A percentile compares a stretch with the other conserved stretches of the same genome.
Evolutionary conservation across 345 rosid species (phyloP).

Genomic region (Syzygium jambos): DNA sequence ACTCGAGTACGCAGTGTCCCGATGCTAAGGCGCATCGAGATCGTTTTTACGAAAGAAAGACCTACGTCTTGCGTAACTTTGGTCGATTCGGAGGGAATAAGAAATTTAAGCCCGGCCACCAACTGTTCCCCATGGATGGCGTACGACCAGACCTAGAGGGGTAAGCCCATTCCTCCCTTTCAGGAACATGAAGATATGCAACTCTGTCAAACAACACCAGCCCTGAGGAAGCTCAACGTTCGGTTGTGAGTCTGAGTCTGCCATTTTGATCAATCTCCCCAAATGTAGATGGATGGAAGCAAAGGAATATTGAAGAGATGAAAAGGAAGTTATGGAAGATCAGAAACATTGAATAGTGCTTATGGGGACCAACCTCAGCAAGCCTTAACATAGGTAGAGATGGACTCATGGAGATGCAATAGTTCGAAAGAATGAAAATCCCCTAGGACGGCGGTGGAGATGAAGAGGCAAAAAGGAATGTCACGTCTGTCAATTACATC

Average conservation of each 20-base stretch:
- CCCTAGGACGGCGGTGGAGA: background rate
- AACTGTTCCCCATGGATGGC: background rate
- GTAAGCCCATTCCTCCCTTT: background rate
- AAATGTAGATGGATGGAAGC: background rate
- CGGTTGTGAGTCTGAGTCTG: background rate
- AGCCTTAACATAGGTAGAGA: accelerated
- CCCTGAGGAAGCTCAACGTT: background rate
- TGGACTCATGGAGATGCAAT: background rate
- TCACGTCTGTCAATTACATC: accelerated
- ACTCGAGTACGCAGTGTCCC: background rate
- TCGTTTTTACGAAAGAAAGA: background rate
- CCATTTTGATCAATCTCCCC: background rate
- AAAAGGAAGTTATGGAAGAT: background rate
- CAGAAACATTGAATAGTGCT: accelerated
- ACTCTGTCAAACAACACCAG: background rate
- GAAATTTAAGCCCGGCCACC: background rate
- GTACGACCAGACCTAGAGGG: background rate
- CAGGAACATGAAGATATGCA: background rate
- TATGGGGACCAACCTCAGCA: background rate
- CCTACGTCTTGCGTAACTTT: background rate
- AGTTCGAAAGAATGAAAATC: background rate
- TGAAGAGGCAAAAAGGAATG: accelerated
- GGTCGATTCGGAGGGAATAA: no score
- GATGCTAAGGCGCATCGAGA: background rate
- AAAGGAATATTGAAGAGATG: background rate